Percentiles rank a stretch among this genome's conserved stretches.
Conservation (phyloP, 768 basidiomycete genomes). For the Lactarius tabidus region DNA sequence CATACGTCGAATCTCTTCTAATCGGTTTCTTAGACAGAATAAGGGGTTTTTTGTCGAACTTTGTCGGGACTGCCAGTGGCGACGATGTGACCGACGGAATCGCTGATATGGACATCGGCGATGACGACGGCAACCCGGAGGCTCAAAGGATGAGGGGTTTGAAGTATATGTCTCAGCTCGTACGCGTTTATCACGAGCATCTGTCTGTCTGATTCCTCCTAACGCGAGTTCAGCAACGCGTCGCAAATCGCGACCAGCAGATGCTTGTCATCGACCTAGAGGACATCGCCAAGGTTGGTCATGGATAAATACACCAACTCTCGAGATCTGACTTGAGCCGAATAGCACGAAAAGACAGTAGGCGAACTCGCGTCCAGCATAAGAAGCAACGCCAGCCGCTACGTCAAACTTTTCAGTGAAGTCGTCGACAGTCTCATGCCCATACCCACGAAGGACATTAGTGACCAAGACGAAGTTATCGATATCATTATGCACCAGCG, state of each 20-base stretch:
- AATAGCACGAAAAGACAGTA: conserved; percentile 63
- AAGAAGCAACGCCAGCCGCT: conserved; percentile 81
- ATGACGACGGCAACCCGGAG: conserved; percentile 37
- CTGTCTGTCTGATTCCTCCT: conserved; percentile 11
- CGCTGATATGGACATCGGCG: conserved; percentile 66
- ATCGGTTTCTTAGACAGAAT: conserved; percentile 51
- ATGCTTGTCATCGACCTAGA: conserved; percentile 86
- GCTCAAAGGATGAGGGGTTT: conserved; percentile 39
- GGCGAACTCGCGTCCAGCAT: conserved; percentile 79
- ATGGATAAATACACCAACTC: background rate
- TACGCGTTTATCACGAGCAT: conserved; percentile 37
- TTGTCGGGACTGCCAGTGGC: conserved; percentile 52
- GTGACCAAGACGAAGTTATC: conserved; percentile 89
- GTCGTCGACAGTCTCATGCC: conserved; percentile 85
- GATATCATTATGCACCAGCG: conserved; percentile 96
- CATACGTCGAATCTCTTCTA: background rate
- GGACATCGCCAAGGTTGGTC: conserved; percentile 69
- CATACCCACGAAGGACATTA: conserved; percentile 82
- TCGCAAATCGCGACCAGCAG: conserved; percentile 91
- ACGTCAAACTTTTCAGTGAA: conserved; percentile 82
- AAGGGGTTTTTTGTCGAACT: conserved; percentile 64
- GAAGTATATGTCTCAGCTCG: conserved; percentile 85
- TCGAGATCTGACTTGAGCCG: background rate
- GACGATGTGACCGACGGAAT: conserved; percentile 68
- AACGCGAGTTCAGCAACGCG: conserved; percentile 59